phyloP scores from a whole-genome alignment of 164 flowering plant species.

The Magnolia kwangsiensis region DNA sequence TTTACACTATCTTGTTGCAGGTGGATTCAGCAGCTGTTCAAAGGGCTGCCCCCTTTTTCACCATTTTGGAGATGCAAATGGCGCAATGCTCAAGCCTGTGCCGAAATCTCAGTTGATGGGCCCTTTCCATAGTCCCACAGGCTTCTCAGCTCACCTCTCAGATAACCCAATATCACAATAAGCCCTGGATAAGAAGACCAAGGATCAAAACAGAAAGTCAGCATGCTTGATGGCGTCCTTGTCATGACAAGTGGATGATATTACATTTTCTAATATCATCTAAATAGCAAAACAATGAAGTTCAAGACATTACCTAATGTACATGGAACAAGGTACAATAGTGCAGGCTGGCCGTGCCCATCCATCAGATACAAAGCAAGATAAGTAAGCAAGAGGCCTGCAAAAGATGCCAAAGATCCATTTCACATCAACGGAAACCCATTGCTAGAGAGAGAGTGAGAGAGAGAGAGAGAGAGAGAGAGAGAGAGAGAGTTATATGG shows the following conservation, averaged over 20 bases:
- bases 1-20: neutral
- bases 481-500: neutral
- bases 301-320: constrained; percentile 55
- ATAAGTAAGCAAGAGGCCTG: constrained; percentile 73
- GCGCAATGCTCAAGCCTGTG: constrained; percentile 17
- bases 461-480: too few species aligned
- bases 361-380: constrained; percentile 69
- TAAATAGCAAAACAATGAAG: neutral
- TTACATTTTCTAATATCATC: too few species aligned
- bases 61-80: neutral
- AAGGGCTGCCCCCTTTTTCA: neutral
- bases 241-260: neutral
- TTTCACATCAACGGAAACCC: neutral
- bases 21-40: neutral
- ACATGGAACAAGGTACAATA: constrained; percentile 89
- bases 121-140: constrained; percentile 57
- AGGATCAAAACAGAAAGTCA: neutral
- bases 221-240: neutral
- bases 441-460: too few species aligned
- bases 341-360: constrained; percentile 88
- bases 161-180: constrained; percentile 46
- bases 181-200: constrained; percentile 38
- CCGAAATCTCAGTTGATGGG: constrained; percentile 7
- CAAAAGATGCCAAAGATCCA: constrained; percentile 5
- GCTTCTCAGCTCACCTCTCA: constrained; percentile 63